phyloP scores from a whole-genome alignment of 2,329 filamentous ascomycete species.

The Alternaria sp. region DNA sequence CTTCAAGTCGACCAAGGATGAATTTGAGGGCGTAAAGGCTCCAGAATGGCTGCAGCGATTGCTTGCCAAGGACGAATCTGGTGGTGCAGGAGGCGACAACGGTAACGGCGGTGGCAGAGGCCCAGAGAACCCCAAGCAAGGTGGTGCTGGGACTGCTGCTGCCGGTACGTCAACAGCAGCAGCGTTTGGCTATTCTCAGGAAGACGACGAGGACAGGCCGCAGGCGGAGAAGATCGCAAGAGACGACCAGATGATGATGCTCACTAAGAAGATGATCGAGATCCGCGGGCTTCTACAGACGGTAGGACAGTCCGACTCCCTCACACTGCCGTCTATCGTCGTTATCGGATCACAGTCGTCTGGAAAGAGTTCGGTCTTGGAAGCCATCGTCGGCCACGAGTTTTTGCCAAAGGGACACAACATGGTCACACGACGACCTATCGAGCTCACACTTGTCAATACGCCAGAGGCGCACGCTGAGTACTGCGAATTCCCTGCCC shows the following conservation, averaged over 20 bases:
- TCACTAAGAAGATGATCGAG: slow-evolving; percentile 99
- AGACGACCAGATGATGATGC: slow-evolving; percentile 99
- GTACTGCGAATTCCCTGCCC: slow-evolving; percentile 94
- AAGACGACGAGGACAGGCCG: slow-evolving; percentile 72
- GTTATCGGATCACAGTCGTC: slow-evolving; percentile 98
- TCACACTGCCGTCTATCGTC: slow-evolving; percentile 96
- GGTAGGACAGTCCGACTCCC: slow-evolving; percentile 86
- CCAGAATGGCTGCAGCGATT: slow-evolving; percentile 82
- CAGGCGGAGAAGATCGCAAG: slow-evolving; percentile 72
- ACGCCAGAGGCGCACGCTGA: slow-evolving; percentile 86
- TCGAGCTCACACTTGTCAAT: slow-evolving; percentile 95
- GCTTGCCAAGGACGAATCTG: slow-evolving; percentile 56
- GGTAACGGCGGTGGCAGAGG: slow-evolving; percentile 51
- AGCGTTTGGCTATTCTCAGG: slow-evolving; percentile 78
- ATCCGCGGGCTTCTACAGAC: slow-evolving; percentile 90
- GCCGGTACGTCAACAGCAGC: slow-evolving; percentile 76
- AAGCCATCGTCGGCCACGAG: slow-evolving; percentile 96
- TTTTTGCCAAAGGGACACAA: slow-evolving; percentile 98
- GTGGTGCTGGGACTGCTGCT: slow-evolving; percentile 63
- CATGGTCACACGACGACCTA: slow-evolving; percentile 96
- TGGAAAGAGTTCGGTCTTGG: slow-evolving; percentile 95
- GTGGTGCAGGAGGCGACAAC: slow-evolving; percentile 49
- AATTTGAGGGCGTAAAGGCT: slow-evolving; percentile 73
- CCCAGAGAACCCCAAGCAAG: slow-evolving; percentile 62
- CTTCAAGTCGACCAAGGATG: slow-evolving; percentile 84